Base-by-base conservation (phyloP, 208 protist genomes). In the Tritrichomonas foetus region DNA sequence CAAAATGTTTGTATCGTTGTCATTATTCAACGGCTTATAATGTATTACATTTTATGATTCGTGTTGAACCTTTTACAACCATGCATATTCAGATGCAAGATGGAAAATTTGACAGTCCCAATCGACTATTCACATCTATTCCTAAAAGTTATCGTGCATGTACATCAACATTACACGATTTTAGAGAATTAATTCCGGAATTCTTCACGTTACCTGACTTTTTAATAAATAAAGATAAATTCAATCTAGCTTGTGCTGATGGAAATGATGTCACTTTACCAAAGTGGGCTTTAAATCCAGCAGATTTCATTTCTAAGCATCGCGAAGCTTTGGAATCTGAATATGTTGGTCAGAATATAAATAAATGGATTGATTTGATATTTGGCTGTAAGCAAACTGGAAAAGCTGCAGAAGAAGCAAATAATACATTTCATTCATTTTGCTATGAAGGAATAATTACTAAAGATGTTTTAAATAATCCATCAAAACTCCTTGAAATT, bases 1-100 rank as follows among this genome's bases (percentile, higher is more conserved):
- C 98, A 33, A 97, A 98, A 36, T 99, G 98, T 93, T 97, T 99
- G 94, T 99, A 99, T 96, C 99, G 98, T 82, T 98, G 98, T n/a
- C 98, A 99, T 96, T 99, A 99, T 95, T 99, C 97, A 78, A 98
- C 97, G 0, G 95, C 97, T 25, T 97, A 96, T 11, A 97, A 98
- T 49, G 94, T 95, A 1, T 27, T 94, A 25, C 95, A 95, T 49
- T 95, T 55, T 27, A 39, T 95, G 13, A n/a, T 95, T 41, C 69
- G 94, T 8, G 3, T 95, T 13, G 94, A 95, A 41, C 94, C 94
- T 20, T 95, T 95, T 44, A 78, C 94, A 14, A 93, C 84, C 5
- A 47, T 94, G 0, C 93, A 95, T 66, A 95, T 94, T 47, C 50
- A 74, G 22, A 5, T 95, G 0, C 93, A 95, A 84, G 97, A 97